Base-by-base conservation (phyloP, 2,329 filamentous ascomycete genomes). In the Cucurbitaria berberidis region DNA sequence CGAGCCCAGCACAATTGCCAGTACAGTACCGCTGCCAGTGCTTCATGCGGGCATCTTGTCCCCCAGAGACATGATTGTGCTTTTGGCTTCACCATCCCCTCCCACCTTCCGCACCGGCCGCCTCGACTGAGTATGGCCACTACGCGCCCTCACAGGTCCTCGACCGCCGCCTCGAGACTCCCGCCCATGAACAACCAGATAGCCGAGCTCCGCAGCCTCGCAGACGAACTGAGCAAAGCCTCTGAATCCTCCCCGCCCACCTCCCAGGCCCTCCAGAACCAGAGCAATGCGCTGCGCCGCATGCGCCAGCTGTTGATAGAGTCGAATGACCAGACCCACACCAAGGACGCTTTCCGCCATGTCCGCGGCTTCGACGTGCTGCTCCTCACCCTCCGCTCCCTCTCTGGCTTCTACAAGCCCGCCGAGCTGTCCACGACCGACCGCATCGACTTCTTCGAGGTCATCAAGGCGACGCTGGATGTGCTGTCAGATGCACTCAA, bases 261-360 rank as follows among this genome's bases (percentile, higher is more conserved):
- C 48, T 42, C 68, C 47, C 53, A 69, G 3, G 53, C 66, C 42
- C 70, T 76, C 46, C 74, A 75, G 57, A 44, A 43, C 53, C 73
- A 76, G 64, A 76, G 74, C 58, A 82, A 85, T 60, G 79, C 81
- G 47, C 79, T 90, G 51, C 84, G 86, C 60, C 82, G 85, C 45
- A 83, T 93, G 54, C 85, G 87, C 66, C 89, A 91, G 74, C 77
- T 82, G 50, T 78, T 86, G 41, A 82, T 85, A 57, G 82, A 85
- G 52, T 76, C 77, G 56, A 74, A 75, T 60, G 74, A 77, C 52
- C 76, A 79, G 24, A 76, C 76, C 44, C 78, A 81, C 53, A 79
- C 80, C 39, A 91, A 92, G 77, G 90, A 96, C 77, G 87, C 90
- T 63, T 96, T 97, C 72, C 86, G 93, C 61, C 86, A 90, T 68